Conservation (phyloP, 2,329 filamentous ascomycete species). For the Nemania sp. region DNA sequence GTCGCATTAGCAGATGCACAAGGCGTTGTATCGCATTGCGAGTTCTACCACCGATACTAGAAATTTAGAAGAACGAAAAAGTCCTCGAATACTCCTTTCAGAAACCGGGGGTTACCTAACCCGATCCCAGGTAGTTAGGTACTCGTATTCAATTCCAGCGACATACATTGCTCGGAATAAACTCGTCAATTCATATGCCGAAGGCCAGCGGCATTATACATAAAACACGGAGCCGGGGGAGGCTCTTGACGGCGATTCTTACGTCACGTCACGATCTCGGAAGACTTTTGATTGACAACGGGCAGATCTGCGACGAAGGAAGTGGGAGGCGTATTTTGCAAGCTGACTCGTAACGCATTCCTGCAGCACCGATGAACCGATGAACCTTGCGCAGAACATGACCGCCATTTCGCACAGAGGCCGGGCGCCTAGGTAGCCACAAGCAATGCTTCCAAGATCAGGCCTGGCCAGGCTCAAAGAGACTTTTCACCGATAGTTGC, state of each 20-base stretch:
- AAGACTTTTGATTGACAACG: not conserved
- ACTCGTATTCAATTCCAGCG: too few relatives aligned
- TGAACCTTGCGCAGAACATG: slow-evolving; percentile 1
- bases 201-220: not conserved
- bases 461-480: not conserved
- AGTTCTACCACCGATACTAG: not conserved
- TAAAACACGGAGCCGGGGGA: not conserved
- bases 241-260: not conserved
- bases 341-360: too few relatives aligned
- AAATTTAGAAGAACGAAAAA: slow-evolving; percentile 9
- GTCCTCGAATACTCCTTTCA: slow-evolving; percentile 21
- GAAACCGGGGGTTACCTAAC: slow-evolving; percentile 4
- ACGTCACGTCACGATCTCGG: slow-evolving; percentile 11
- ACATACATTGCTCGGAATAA: slow-evolving; percentile 1
- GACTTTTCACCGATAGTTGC: slow-evolving; percentile 24
- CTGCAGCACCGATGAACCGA: not conserved
- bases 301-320: too few relatives aligned
- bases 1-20: slow-evolving; percentile 24
- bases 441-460: not conserved
- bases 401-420: slow-evolving; percentile 18
- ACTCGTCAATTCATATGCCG: not conserved
- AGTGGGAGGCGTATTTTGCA: too few relatives aligned
- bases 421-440: not conserved
- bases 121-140: too few relatives aligned
- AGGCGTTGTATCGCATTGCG: slow-evolving; percentile 14